A percentile compares a stretch with the other conserved stretches of the same genome.
Conservation (phyloP, 2,329 filamentous ascomycete genomes). For the Cercospora canescens region DNA sequence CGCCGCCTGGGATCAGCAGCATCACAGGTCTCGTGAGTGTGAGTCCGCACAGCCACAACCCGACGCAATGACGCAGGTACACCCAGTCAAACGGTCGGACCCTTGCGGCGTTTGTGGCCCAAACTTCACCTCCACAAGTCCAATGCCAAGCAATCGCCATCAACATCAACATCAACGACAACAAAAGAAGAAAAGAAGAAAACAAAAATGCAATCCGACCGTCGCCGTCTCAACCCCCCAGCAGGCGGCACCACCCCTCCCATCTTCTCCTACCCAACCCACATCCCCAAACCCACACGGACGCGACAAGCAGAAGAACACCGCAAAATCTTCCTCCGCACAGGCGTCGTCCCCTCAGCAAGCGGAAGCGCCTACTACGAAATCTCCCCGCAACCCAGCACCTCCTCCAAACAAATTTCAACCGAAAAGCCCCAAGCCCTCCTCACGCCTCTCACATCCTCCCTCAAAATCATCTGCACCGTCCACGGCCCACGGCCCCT, state of each 20-base stretch:
- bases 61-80: not conserved
- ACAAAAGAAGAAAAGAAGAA: not conserved
- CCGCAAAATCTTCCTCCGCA: conserved; percentile 88
- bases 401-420: no score
- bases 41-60: not conserved
- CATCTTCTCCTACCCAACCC: conserved; percentile 59
- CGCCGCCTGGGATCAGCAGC: conserved; percentile 12
- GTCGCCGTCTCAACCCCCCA: conserved; percentile 88
- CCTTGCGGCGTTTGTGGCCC: not conserved
- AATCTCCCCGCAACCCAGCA: conserved; percentile 45
- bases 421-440: conserved; percentile 42
- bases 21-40: conserved; percentile 3
- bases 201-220: conserved; percentile 60
- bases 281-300: conserved; percentile 53
- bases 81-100: not conserved
- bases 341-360: conserved; percentile 87
- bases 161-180: conserved; percentile 1
- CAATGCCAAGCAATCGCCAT: conserved; percentile 12
- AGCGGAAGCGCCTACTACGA: conserved; percentile 89
- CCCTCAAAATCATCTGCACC: conserved; percentile 87
- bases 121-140: conserved; percentile 10
- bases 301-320: conserved; percentile 68
- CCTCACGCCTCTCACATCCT: conserved; percentile 58
- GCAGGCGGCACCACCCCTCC: conserved; percentile 74
- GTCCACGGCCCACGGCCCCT: conserved; percentile 92